A percentile compares a stretch with the other conserved stretches of the same genome.
phyloP scores from a whole-genome alignment of 2,329 filamentous ascomycete species.

The Elsinoe australis region DNA sequence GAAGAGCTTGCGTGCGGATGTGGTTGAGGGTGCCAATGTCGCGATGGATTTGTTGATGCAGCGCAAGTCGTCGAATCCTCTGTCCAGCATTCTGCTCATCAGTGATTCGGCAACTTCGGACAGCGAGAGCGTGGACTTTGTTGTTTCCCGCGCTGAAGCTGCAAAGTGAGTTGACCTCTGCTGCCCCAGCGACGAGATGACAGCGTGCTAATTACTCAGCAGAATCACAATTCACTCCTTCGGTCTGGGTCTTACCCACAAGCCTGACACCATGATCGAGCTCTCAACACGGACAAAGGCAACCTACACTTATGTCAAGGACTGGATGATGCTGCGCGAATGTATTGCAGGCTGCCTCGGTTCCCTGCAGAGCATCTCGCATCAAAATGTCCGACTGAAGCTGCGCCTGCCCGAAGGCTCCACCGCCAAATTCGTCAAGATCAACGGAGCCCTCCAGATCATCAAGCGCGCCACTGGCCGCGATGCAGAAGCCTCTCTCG shows the following conservation, averaged over 20 bases:
- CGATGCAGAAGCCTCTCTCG: conserved; percentile 85
- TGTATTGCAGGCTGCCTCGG: conserved; percentile 90
- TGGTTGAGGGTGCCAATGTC: conserved; percentile 94
- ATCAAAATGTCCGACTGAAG: conserved; percentile 96
- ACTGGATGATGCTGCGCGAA: conserved; percentile 99
- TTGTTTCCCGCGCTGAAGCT: conserved; percentile 90
- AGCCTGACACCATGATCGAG: conserved; percentile 98
- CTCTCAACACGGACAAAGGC: conserved; percentile 91
- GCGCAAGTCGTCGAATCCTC: conserved; percentile 87
- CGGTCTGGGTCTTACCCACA: conserved; percentile 90
- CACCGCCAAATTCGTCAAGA: conserved; percentile 96
- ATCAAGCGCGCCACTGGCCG: conserved; percentile 92
- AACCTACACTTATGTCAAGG: conserved; percentile 96
- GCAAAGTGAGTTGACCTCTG: conserved; percentile 63
- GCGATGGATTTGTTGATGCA: conserved; percentile 99
- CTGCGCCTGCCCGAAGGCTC: conserved; percentile 91
- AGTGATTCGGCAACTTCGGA: conserved; percentile 95
- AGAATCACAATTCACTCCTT: conserved; percentile 95
- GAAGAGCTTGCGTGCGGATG: conserved; percentile 92
- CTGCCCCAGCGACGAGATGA: conserved; percentile 13
- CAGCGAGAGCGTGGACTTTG: conserved; percentile 91
- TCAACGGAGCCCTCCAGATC: conserved; percentile 89
- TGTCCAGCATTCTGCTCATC: conserved; percentile 91
- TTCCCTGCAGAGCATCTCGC: conserved; percentile 85
- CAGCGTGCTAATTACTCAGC: conserved; percentile 8